These are phyloP conservation scores for Pseudofabraea citricarpa DNA, from an alignment of 2,329 filamentous ascomycete species.

Conservation along the genomic window DNA sequence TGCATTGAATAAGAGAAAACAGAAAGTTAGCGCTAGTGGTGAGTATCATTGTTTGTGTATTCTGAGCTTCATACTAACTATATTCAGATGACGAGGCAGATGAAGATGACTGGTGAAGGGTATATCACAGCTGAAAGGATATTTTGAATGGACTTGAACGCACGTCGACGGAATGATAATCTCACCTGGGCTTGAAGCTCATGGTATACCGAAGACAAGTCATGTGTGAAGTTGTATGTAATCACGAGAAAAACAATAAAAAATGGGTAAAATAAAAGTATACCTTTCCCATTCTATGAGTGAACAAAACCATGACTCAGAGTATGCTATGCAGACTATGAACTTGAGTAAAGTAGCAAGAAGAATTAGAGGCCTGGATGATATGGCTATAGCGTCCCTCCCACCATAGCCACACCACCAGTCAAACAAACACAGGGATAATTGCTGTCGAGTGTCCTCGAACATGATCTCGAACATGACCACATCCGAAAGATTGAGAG, in stretches of 20 bases:
- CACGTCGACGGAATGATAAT: too few relatives aligned
- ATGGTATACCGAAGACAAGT: neutral
- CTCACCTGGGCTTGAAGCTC: too few relatives aligned
- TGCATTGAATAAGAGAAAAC: slow-evolving; percentile 76
- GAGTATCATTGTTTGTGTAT: slow-evolving; percentile 40
- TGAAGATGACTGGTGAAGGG: slow-evolving; percentile 65
- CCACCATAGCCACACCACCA: slow-evolving; percentile 25
- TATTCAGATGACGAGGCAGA: slow-evolving; percentile 68
- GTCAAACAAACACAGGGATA: slow-evolving; percentile 22
- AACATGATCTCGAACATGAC: slow-evolving; percentile 19
- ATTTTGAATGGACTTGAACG: too few relatives aligned
- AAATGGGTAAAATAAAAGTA: slow-evolving; percentile 7
- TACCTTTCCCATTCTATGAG: slow-evolving; percentile 17
- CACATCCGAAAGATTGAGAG: slow-evolving; percentile 44
- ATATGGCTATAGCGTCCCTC: slow-evolving; percentile 46
- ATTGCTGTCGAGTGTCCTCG: slow-evolving; percentile 30
- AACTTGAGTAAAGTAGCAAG: slow-evolving; percentile 1
- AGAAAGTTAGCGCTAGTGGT: slow-evolving; percentile 94
- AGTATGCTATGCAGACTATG: neutral
- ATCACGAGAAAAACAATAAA: neutral
- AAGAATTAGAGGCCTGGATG: slow-evolving; percentile 14
- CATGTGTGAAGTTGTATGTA: neutral
- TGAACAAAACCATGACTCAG: slow-evolving; percentile 2
- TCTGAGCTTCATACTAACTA: slow-evolving; percentile 24
- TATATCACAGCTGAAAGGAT: too few relatives aligned